These are phyloP conservation scores for Saprolegnia diclina DNA, from an alignment of 352 stramenopile genomes.

Conservation along the genomic window DNA sequence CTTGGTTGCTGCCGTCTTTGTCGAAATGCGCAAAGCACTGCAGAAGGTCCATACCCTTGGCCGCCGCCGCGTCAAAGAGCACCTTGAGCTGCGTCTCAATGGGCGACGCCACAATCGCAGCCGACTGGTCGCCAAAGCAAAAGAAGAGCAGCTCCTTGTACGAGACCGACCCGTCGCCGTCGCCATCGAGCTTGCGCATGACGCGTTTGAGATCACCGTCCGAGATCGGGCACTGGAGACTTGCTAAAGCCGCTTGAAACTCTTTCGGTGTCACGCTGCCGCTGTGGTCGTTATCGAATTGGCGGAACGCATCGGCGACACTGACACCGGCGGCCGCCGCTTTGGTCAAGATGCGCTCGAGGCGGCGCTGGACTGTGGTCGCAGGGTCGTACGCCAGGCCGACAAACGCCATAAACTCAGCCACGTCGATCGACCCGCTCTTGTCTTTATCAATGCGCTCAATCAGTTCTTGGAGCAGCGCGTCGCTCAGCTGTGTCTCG, in stretches of 20 bases:
- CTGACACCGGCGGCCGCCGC: conserved; percentile 43
- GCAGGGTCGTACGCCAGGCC: conserved; percentile 14
- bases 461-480: conserved; percentile 20
- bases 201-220: conserved; percentile 32
- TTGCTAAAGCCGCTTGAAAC: conserved; percentile 48
- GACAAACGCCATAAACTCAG: conserved; percentile 33
- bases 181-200: conserved; percentile 46
- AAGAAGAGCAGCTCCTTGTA: conserved; percentile 59
- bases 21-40: conserved; percentile 82
- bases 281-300: conserved; percentile 65
- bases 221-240: conserved; percentile 36
- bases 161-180: conserved; percentile 55
- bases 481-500: background rate
- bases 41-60: conserved; percentile 46
- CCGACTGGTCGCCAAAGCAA: conserved; percentile 19
- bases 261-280: conserved; percentile 50
- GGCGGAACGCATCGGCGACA: conserved; percentile 59
- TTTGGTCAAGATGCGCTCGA: conserved; percentile 26
- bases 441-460: conserved; percentile 37
- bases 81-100: conserved; percentile 30
- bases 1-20: conserved; percentile 51
- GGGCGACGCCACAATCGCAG: conserved; percentile 1
- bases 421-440: conserved; percentile 49
- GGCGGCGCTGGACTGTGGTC: conserved; percentile 7
- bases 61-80: conserved; percentile 41